These are phyloP conservation scores for Malassezia slooffiae DNA, from an alignment of 1,284 basidiomycete genomes.

Conservation along the genomic window DNA sequence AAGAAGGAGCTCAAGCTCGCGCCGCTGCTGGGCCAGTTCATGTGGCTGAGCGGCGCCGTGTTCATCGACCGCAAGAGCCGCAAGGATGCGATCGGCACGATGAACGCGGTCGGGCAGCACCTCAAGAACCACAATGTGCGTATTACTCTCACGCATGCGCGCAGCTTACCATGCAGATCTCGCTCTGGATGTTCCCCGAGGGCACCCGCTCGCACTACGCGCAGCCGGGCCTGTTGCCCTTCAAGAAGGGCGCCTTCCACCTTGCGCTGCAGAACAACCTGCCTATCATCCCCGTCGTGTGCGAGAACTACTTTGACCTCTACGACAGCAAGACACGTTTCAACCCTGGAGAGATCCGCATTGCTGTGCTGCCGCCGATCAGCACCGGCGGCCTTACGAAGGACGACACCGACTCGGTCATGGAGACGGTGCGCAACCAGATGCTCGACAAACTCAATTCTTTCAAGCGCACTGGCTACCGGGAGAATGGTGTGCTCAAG, in stretches of 20 bases:
- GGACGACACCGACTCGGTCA: conserved; percentile 58
- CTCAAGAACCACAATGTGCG: conserved; percentile 60
- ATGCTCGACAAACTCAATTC: conserved; percentile 28
- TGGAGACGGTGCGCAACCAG: conserved; percentile 52
- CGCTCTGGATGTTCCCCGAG: conserved; percentile 49
- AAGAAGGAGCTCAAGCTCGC: conserved; percentile 81
- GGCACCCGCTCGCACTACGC: conserved; percentile 50
- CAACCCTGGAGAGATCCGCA: conserved; percentile 63
- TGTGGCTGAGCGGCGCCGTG: conserved; percentile 80
- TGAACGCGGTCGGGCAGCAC: conserved; percentile 65
- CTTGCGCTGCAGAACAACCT: conserved; percentile 73
- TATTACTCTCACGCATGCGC: background rate
- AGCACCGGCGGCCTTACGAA: conserved; percentile 59
- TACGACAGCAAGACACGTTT: conserved; percentile 66
- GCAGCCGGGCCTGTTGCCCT: conserved; percentile 53
- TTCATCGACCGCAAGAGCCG: conserved; percentile 83
- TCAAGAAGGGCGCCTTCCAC: conserved; percentile 99
- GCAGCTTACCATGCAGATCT: too few species aligned
- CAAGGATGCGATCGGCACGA: conserved; percentile 61
- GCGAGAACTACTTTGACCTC: conserved; percentile 82
- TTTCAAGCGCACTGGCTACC: too few species aligned
- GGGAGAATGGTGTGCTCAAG: too few species aligned
- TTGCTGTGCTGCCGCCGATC: conserved; percentile 71
- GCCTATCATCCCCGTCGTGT: conserved; percentile 72
- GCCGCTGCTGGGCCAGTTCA: conserved; percentile 76